A percentile compares a stretch with the other conserved stretches of the same genome.
These are phyloP conservation scores for Sphagnurus paluster DNA, from an alignment of 1,284 basidiomycete genomes.

Conservation along the genomic window DNA sequence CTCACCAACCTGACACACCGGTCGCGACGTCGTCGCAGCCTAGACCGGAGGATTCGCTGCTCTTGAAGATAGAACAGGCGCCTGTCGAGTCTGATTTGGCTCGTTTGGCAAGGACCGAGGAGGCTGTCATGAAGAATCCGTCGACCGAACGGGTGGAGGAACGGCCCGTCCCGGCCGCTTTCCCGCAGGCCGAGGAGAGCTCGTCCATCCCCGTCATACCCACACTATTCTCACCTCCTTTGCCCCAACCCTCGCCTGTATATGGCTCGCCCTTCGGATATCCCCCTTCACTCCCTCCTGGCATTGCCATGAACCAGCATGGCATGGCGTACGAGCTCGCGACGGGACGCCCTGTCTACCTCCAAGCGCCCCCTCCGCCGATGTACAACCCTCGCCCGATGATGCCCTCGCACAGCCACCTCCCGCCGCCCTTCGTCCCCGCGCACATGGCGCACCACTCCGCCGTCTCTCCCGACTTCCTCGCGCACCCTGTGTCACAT, in stretches of 20 bases:
- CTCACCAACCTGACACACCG: conserved; percentile 13
- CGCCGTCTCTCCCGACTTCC: conserved; percentile 57
- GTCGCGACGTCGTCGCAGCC: conserved; percentile 18
- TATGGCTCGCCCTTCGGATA: conserved; percentile 67
- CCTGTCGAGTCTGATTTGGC: conserved; percentile 41
- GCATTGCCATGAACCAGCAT: conserved; percentile 69
- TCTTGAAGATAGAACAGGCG: conserved; percentile 42
- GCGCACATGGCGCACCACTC: conserved; percentile 62
- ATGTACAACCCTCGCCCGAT: conserved; percentile 69
- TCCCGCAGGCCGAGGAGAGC: conserved; percentile 26
- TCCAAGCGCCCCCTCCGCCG: conserved; percentile 56
- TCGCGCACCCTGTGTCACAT: conserved; percentile 48
- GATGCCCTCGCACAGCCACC: conserved; percentile 54
- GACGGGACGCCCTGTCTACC: conserved; percentile 74
- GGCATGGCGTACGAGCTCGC: conserved; percentile 78
- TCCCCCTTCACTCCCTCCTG: conserved; percentile 63
- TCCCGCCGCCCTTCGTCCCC: conserved; percentile 47
- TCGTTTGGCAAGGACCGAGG: conserved; percentile 37
- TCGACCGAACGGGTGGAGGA: conserved; percentile 24
- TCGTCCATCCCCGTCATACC: conserved; percentile 58
- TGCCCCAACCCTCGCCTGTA: conserved; percentile 53
- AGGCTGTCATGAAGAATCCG: conserved; percentile 42
- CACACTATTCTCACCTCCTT: conserved; percentile 56
- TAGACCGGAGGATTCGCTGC: conserved; percentile 27
- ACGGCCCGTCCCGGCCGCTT: conserved; percentile 9